Evolutionary conservation across 495 filamentous ascomycete genomes (phyloP).

Genomic region (Acidiella bohemica): DNA sequence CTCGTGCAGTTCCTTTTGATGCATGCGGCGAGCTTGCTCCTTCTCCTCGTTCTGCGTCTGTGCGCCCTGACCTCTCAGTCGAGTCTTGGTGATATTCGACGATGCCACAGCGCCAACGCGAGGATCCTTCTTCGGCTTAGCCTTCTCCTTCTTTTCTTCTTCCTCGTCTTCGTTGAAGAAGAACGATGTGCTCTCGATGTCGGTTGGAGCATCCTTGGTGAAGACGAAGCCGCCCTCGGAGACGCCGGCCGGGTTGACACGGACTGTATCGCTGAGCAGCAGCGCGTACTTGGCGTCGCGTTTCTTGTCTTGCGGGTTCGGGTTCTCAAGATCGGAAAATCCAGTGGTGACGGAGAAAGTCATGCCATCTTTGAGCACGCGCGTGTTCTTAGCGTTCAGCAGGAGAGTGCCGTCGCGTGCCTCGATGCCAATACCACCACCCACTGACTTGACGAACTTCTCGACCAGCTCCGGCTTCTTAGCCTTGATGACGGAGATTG

Average conservation of each 20-base stretch:
- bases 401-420: constrained; percentile 66
- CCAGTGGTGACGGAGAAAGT: constrained; percentile 80
- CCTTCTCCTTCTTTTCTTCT: constrained; percentile 44
- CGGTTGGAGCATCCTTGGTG: constrained; percentile 79
- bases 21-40: constrained; percentile 73
- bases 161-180: constrained; percentile 75
- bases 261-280: constrained; percentile 82
- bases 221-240: constrained; percentile 71
- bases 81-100: constrained; percentile 86
- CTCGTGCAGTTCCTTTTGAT: constrained; percentile 77
- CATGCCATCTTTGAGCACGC: constrained; percentile 87
- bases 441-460: constrained; percentile 81
- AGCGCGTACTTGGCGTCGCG: constrained; percentile 69
- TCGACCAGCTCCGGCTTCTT: constrained; percentile 92
- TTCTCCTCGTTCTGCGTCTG: constrained; percentile 79
- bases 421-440: constrained; percentile 86
- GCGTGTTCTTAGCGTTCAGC: constrained; percentile 70
- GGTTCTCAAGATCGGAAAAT: constrained; percentile 74
- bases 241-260: constrained; percentile 36
- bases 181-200: constrained; percentile 85
- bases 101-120: constrained; percentile 71
- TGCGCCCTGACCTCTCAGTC: constrained; percentile 78
- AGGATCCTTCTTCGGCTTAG: constrained; percentile 71
- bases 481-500: constrained; percentile 55
- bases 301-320: constrained; percentile 68